A percentile compares a stretch with the other conserved stretches of the same genome.
Evolutionary conservation across 2,329 filamentous ascomycete genomes (phyloP).

Genomic region (Verticillium longisporum): DNA sequence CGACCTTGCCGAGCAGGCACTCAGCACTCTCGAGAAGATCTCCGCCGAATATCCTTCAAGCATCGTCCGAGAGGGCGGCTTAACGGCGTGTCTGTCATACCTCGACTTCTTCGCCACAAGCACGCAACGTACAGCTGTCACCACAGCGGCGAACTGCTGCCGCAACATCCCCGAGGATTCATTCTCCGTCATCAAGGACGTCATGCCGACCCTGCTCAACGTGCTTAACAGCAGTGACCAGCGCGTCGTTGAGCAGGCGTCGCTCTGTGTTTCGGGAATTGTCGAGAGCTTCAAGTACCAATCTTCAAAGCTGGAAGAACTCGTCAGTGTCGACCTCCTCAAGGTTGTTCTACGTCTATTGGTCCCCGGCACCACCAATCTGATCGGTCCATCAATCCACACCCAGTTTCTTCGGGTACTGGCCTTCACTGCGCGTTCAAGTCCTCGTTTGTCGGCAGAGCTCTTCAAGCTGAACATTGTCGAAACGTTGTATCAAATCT

Average conservation of each 20-base stretch:
- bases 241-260: slow-evolving; percentile 93
- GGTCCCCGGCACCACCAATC: slow-evolving; percentile 87
- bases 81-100: slow-evolving; percentile 93
- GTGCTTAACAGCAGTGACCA: slow-evolving; percentile 91
- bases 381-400: slow-evolving; percentile 90
- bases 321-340: slow-evolving; percentile 83
- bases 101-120: slow-evolving; percentile 97
- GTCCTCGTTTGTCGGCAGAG: slow-evolving; percentile 79
- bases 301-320: slow-evolving; percentile 79
- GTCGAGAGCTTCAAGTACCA: slow-evolving; percentile 95
- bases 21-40: slow-evolving; percentile 96
- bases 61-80: slow-evolving; percentile 90
- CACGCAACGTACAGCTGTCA: slow-evolving; percentile 93
- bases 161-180: slow-evolving; percentile 93
- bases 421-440: slow-evolving; percentile 83
- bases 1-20: slow-evolving; percentile 90
- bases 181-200: slow-evolving; percentile 83
- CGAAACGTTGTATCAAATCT: slow-evolving; percentile 93
- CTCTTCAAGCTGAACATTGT: slow-evolving; percentile 95
- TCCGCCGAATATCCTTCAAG: slow-evolving; percentile 91
- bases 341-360: slow-evolving; percentile 80
- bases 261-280: slow-evolving; percentile 88
- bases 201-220: slow-evolving; percentile 91
- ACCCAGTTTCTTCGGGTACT: slow-evolving; percentile 92
- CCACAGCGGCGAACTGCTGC: slow-evolving; percentile 96